These are phyloP conservation scores for Russula foetens DNA, from an alignment of 768 basidiomycete genomes.

Conservation along the genomic window DNA sequence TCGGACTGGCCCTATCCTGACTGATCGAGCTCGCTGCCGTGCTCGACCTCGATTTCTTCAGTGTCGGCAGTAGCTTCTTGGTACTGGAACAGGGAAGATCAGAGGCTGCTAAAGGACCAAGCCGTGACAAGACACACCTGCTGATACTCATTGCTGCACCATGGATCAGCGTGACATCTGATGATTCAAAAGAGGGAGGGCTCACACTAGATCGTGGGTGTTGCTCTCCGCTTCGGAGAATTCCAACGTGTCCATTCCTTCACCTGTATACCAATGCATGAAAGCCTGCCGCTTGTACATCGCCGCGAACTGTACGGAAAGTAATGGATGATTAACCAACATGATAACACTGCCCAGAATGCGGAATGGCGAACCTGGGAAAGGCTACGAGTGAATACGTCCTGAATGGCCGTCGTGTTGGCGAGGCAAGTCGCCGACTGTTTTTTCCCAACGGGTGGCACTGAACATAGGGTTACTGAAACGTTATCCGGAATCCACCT, in stretches of 20 bases:
- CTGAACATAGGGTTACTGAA: constrained; percentile 73
- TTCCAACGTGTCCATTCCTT: constrained; percentile 86
- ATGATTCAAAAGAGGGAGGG: constrained; percentile 10
- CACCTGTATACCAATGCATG: constrained; percentile 86
- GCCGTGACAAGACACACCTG: constrained; percentile 40
- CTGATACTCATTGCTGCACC: constrained; percentile 77
- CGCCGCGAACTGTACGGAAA: constrained; percentile 46
- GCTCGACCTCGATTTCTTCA: constrained; percentile 14
- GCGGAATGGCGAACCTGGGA: constrained; percentile 38
- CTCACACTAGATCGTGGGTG: constrained; percentile 71
- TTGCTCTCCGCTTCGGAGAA: constrained; percentile 88
- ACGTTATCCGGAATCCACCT: constrained; percentile 92
- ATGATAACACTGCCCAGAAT: background rate
- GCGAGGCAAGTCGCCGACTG: constrained; percentile 65
- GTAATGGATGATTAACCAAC: background rate
- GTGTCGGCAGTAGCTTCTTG: constrained; percentile 19
- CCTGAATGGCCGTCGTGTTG: constrained; percentile 81
- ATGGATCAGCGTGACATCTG: constrained; percentile 11
- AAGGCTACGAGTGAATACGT: constrained; percentile 70
- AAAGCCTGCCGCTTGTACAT: constrained; percentile 86
- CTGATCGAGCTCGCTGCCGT: constrained; percentile 3
- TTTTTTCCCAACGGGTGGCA: constrained; percentile 74
- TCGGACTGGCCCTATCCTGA: background rate
- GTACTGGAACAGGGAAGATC: constrained; percentile 6
- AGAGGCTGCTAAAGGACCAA: background rate